Percentiles rank a stretch among this genome's conserved stretches.
phyloP scores from a whole-genome alignment of 345 rosid genomes.

The Brassica carinata region DNA sequence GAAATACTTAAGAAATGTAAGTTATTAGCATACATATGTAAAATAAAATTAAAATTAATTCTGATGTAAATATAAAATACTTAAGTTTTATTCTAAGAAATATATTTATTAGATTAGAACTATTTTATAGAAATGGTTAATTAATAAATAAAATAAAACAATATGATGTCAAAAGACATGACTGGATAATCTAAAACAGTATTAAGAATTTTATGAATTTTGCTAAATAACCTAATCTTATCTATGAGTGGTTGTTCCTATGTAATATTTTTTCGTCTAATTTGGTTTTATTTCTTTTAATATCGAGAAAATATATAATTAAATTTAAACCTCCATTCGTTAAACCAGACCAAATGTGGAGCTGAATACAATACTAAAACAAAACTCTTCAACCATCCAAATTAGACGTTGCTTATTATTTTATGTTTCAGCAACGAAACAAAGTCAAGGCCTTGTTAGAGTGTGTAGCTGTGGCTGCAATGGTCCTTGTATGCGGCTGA shows the following conservation, averaged over 20 bases:
- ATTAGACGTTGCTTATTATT: background rate
- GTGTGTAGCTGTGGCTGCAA: slow-evolving; percentile 46
- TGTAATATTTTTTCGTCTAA: background rate
- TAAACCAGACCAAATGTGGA: background rate
- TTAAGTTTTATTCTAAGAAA: background rate
- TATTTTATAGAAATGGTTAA: background rate
- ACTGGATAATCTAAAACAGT: background rate
- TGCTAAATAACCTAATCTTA: background rate
- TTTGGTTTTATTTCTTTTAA: background rate
- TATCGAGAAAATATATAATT: no score
- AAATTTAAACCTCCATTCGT: background rate
- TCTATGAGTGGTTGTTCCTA: background rate
- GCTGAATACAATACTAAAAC: background rate
- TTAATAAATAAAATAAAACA: slow-evolving; percentile 30
- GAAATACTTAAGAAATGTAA: background rate
- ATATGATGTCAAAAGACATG: background rate
- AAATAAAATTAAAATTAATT: background rate
- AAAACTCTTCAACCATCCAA: background rate
- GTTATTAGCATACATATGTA: background rate
- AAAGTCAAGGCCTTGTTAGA: slow-evolving; percentile 44
- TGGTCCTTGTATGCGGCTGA: slow-evolving; percentile 50
- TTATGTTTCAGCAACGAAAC: slow-evolving; percentile 30
- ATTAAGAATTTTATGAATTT: background rate
- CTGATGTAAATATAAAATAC: background rate
- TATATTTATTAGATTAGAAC: background rate